Base-by-base conservation (phyloP, 768 basidiomycete genomes). In the Tylopilus intermedius region DNA sequence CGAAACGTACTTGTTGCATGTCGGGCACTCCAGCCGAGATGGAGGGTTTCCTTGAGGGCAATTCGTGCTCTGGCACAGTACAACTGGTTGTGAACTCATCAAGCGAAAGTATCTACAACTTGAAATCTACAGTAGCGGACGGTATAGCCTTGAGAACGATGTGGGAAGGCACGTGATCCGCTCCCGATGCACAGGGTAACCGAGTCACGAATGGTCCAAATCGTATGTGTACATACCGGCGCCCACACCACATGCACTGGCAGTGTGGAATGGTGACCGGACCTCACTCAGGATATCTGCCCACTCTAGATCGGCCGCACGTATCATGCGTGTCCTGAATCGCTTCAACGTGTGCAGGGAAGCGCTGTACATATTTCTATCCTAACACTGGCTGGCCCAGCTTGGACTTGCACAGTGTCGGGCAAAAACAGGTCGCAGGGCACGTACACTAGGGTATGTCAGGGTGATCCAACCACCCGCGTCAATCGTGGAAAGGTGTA, bases 11-110 rank as follows among this genome's bases (percentile, higher is more conserved):
- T 94, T 94, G 71, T 80, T 85, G 72, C 94, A 97, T 7, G 90
- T 90, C 1, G 94, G 94, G 62, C 94, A 97, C 71, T 96, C 94
- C 11, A 97, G 76, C 24, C 81, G 77, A 24, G 92, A 92, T 4
- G 86, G 82, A 2, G 92, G 92, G 60, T 91, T 87, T 37, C 88
- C 90, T 54, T 90, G 89, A 18, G 80, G 79, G 67, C 89, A 91
- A 32, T 70, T 70, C 7, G 78, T 67, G 68, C 84, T 89, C 66
- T 90, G 88, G 69, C 89, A 91, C 49, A 68, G 54, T 45, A 82
- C 66, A 15, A 67, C 67, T 18, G 58, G 42, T 29, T 65, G 59
- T 11, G 74, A 64, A 59, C 58, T 74, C 76, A 78, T 78, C 29
- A 49, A 53, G 45, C 14, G 11, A 21, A n/a, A 14, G 44, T 29